These are phyloP conservation scores for Trichoderma harzianum DNA, from an alignment of 2,329 filamentous ascomycete species.

Conservation along the genomic window DNA sequence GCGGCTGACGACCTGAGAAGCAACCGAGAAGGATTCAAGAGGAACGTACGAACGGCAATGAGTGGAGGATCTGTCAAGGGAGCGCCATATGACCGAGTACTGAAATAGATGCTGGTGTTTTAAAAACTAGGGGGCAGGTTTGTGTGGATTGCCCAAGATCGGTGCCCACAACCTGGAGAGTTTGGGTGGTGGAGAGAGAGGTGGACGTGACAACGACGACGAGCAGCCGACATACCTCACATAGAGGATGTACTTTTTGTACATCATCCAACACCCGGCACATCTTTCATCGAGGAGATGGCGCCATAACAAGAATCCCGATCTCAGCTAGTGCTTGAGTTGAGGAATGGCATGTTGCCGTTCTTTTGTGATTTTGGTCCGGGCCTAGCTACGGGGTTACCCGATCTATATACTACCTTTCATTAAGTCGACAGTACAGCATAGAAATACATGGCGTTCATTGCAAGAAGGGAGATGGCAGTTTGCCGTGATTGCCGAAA, in stretches of 20 bases:
- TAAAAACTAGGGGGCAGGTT: neutral
- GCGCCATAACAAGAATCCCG: neutral
- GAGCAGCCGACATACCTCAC: neutral
- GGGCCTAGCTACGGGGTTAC: neutral
- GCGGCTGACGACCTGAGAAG: constrained; percentile 86
- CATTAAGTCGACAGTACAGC: constrained; percentile 13
- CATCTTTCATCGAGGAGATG: neutral
- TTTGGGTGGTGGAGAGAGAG: neutral
- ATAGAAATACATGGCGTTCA: constrained; percentile 16
- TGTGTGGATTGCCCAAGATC: neutral
- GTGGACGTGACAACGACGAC: neutral
- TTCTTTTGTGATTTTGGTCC: neutral
- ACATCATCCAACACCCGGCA: constrained; percentile 1
- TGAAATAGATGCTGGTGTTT: constrained; percentile 49
- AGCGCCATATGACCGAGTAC: constrained; percentile 72
- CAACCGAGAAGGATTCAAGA: constrained; percentile 85
- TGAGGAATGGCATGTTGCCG: neutral
- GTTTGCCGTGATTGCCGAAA: neutral
- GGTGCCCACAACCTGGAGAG: neutral
- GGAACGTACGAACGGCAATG: constrained; percentile 85
- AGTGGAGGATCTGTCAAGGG: constrained; percentile 72
- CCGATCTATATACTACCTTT: constrained; percentile 12
- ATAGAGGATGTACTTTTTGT: constrained; percentile 1
- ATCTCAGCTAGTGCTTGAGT: neutral
- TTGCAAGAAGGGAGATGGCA: neutral